Evolutionary conservation across 1,139 yeast genomes (phyloP).

Genomic region (Blastobotrys persicus): DNA sequence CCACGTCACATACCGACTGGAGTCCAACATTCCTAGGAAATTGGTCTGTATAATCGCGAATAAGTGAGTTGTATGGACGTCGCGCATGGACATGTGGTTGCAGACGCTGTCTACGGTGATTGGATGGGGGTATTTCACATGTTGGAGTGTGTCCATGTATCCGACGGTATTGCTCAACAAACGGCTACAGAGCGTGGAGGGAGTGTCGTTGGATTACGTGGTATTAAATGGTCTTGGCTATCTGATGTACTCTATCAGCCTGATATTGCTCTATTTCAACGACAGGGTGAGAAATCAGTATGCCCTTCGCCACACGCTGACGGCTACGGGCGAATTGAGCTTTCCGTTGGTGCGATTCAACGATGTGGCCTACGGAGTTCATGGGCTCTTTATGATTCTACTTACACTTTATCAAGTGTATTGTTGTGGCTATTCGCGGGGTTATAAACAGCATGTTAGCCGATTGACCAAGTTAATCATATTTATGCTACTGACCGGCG

Average conservation of each 20-base stretch:
- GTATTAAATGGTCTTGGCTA: slow-evolving; percentile 46
- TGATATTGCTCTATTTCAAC: slow-evolving; percentile 42
- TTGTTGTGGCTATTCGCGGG: slow-evolving; percentile 37
- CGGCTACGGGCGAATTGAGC: slow-evolving; percentile 25
- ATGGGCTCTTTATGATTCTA: slow-evolving; percentile 41
- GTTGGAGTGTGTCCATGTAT: slow-evolving; percentile 45
- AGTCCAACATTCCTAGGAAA: too few species aligned
- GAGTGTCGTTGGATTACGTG: slow-evolving; percentile 46
- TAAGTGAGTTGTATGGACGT: not conserved
- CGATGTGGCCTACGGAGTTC: slow-evolving; percentile 45
- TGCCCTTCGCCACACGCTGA: slow-evolving; percentile 32
- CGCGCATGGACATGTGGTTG: slow-evolving; percentile 8
- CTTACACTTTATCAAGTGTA: slow-evolving; percentile 41
- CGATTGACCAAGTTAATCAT: slow-evolving; percentile 25
- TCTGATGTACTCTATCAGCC: slow-evolving; percentile 41
- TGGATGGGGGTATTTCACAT: slow-evolving; percentile 34
- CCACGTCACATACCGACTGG: too few species aligned
- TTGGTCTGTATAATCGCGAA: too few species aligned
- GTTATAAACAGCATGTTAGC: slow-evolving; percentile 32
- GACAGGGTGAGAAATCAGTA: slow-evolving; percentile 42
- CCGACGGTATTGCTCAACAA: slow-evolving; percentile 45
- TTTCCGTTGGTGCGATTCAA: slow-evolving; percentile 45
- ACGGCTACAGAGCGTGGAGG: slow-evolving; percentile 43
- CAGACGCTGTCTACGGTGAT: slow-evolving; percentile 25
- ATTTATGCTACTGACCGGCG: slow-evolving; percentile 21